Evolutionary conservation across 2,329 filamentous ascomycete genomes (phyloP).

Genomic region (Teratosphaeria nubilosa): DNA sequence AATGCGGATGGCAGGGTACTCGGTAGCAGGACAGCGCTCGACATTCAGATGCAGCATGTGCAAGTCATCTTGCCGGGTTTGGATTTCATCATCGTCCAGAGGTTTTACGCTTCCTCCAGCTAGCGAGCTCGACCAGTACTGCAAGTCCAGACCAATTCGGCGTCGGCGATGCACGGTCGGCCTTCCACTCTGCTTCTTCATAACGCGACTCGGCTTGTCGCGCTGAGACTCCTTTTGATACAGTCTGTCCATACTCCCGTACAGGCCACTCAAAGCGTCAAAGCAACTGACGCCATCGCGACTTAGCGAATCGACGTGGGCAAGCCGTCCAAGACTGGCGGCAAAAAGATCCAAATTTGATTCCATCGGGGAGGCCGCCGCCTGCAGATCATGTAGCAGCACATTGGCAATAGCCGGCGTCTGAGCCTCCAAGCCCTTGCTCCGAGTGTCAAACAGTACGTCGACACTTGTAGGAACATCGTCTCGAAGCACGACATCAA

Average conservation of each 20-base stretch:
- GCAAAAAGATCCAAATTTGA: conserved; percentile 63
- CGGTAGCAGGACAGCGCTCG: conserved; percentile 34
- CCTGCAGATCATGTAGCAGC: conserved; percentile 53
- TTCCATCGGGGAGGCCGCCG: conserved; percentile 45
- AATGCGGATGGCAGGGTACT: conserved; percentile 45
- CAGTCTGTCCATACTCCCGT: conserved; percentile 58
- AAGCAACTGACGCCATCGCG: conserved; percentile 62
- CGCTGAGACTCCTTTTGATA: conserved; percentile 59
- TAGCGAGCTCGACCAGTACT: conserved; percentile 53
- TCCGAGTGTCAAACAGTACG: conserved; percentile 52
- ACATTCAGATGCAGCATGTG: conserved; percentile 58
- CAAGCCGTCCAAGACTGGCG: conserved; percentile 59
- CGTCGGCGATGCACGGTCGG: conserved; percentile 61
- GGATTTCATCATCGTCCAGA: not conserved
- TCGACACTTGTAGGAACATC: conserved; percentile 43
- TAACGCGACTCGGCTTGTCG: conserved; percentile 40
- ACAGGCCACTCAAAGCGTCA: conserved; percentile 65
- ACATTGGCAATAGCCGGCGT: conserved; percentile 55
- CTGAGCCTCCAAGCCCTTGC: conserved; percentile 49
- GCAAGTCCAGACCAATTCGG: conserved; percentile 58
- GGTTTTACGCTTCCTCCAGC: not conserved
- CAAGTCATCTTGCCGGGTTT: conserved; percentile 5
- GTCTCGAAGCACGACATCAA: conserved; percentile 23
- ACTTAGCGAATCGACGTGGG: conserved; percentile 61
- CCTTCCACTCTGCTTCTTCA: conserved; percentile 60